Percentiles rank a stretch among this genome's conserved stretches.
Evolutionary conservation across 1,284 basidiomycete species (phyloP).

Genomic region (Ceratobasidium sp.): DNA sequence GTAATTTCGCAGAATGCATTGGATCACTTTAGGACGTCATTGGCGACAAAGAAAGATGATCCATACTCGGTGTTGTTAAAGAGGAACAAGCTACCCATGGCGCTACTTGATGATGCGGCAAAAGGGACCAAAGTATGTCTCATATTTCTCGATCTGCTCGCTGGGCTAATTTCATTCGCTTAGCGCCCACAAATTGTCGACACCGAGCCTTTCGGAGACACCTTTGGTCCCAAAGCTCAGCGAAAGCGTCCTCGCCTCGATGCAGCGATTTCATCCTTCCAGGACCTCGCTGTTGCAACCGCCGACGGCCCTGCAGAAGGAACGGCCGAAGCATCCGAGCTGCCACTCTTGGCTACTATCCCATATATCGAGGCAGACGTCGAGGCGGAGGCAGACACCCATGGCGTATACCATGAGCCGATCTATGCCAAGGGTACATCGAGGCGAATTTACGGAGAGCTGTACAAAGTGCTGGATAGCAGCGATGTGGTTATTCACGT

Average conservation of each 20-base stretch:
- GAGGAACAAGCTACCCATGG: constrained; percentile 95
- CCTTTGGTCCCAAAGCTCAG: constrained; percentile 93
- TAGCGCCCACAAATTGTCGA: constrained; percentile 91
- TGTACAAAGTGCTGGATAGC: constrained; percentile 99
- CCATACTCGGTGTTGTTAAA: constrained; percentile 92
- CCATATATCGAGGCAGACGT: constrained; percentile 42
- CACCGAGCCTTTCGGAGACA: constrained; percentile 89
- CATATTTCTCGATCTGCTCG: constrained; percentile 9
- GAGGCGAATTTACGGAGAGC: constrained; percentile 93
- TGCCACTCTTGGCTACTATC: constrained; percentile 22
- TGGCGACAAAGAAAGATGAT: constrained; percentile 83
- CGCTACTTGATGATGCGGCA: constrained; percentile 83
- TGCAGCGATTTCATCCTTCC: constrained; percentile 72
- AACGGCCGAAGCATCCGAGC: constrained; percentile 51
- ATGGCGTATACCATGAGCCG: constrained; percentile 70
- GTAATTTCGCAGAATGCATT: constrained; percentile 96
- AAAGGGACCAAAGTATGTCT: constrained; percentile 74
- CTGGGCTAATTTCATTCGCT: constrained; percentile 9
- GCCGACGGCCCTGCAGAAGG: constrained; percentile 42
- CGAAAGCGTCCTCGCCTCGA: constrained; percentile 86
- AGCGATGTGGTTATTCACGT: constrained; percentile 97
- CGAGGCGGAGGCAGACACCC: constrained; percentile 49
- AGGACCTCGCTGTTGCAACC: constrained; percentile 70
- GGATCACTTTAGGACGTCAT: constrained; percentile 91
- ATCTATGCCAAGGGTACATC: constrained; percentile 94